phyloP scores from a whole-genome alignment of 176 grass and related monocot species.

The Carex kokanica region DNA sequence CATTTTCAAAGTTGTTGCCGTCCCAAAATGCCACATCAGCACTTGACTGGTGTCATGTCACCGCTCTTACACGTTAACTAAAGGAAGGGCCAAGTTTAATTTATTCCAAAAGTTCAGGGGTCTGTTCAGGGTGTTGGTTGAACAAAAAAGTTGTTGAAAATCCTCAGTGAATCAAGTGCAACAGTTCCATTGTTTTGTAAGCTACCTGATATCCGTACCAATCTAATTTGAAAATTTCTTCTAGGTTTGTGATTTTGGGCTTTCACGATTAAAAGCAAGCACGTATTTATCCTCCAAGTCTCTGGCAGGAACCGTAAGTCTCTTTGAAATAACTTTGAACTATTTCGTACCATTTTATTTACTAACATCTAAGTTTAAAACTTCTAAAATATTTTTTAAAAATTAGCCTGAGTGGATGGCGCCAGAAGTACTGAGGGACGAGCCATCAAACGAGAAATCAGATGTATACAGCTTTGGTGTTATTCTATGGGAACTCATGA shows the following conservation, averaged over 20 bases:
- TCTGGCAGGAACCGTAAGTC: slow-evolving; percentile 94
- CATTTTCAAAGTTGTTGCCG: not conserved
- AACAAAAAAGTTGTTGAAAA: not conserved
- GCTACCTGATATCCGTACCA: not conserved
- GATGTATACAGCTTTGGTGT: slow-evolving; percentile 93
- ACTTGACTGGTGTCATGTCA: not conserved
- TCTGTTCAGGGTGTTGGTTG: not conserved
- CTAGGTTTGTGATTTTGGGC: slow-evolving; percentile 96
- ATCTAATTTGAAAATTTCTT: slow-evolving; percentile 22
- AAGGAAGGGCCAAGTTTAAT: not conserved
- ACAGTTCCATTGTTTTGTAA: not conserved
- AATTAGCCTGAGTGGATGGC: slow-evolving; percentile 99
- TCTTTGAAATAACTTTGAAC: slow-evolving; percentile 17
- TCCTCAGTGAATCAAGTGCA: not conserved
- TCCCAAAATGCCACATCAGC: not conserved
- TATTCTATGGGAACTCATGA: slow-evolving; percentile 97
- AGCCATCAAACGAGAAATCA: slow-evolving; percentile 98
- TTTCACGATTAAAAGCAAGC: slow-evolving; percentile 87
- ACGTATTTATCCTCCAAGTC: slow-evolving; percentile 94
- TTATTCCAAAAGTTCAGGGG: slow-evolving; percentile 4
- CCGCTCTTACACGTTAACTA: not conserved
- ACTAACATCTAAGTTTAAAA: slow-evolving; percentile 2
- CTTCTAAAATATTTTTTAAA: slow-evolving; percentile 21
- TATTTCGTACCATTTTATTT: not conserved
- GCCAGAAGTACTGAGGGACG: slow-evolving; percentile 91